Evolutionary conservation across 23 red algal species (phyloP).

Genomic region (Rhodosorus marinus): DNA sequence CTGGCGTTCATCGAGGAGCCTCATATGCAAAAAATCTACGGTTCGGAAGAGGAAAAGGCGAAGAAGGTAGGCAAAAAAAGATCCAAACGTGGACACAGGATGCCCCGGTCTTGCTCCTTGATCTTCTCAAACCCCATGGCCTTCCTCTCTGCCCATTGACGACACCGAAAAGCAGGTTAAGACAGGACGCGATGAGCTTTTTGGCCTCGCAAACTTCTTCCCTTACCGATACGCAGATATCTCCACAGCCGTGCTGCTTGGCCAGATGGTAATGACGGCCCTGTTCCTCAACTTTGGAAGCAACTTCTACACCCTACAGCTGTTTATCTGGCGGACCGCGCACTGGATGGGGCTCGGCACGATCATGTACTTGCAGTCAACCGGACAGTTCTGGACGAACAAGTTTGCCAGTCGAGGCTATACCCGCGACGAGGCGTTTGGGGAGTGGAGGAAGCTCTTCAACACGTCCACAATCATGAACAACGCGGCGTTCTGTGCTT

Average conservation of each 20-base stretch:
- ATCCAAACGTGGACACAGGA: not conserved
- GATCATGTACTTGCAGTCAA: conserved; percentile 12
- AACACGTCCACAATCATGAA: conserved; percentile 43
- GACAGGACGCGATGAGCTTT: not conserved
- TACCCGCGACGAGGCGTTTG: conserved; percentile 37
- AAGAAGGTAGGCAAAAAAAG: not conserved
- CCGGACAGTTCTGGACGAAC: conserved; percentile 8
- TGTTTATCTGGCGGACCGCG: conserved; percentile 18
- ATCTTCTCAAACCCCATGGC: conserved; percentile 6
- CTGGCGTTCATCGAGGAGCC: conserved; percentile 83
- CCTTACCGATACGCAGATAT: not conserved
- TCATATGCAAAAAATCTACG: conserved; percentile 79
- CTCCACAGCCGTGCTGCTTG: conserved; percentile 5
- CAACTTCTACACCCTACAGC: conserved; percentile 7
- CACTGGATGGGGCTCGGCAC: conserved; percentile 43
- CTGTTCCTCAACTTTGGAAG: not conserved
- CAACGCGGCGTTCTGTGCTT: conserved; percentile 48
- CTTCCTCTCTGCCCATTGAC: conserved; percentile 6
- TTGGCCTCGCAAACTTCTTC: not conserved
- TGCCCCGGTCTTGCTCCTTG: not conserved
- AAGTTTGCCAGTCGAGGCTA: conserved; percentile 21
- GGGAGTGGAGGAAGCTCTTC: conserved; percentile 54
- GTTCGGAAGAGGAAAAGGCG: not conserved
- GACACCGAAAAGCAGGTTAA: conserved; percentile 1
- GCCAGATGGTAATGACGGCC: not conserved